These are phyloP conservation scores for Citrus inodora DNA, from an alignment of 345 rosid genomes.

Conservation along the genomic window DNA sequence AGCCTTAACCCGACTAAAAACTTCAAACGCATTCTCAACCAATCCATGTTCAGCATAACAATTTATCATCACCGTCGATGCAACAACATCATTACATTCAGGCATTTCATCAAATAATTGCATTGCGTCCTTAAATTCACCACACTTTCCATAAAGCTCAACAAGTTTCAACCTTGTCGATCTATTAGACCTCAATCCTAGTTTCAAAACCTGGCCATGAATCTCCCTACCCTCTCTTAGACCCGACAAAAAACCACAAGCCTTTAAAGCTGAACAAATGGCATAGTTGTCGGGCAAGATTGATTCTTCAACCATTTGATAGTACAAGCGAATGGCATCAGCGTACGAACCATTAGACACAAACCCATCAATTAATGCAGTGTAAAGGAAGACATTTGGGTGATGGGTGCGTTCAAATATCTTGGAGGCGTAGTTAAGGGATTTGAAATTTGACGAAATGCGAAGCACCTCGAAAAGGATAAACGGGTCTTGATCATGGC, in stretches of 20 bases:
- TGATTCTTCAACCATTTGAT: conserved; percentile 34
- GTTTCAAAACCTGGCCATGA: conserved; percentile 57
- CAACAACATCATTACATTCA: conserved; percentile 54
- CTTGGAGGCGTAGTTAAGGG: conserved; percentile 42
- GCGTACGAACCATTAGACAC: conserved; percentile 33
- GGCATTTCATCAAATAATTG: conserved; percentile 57
- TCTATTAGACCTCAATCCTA: conserved; percentile 45
- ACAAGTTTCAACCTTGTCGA: conserved; percentile 40
- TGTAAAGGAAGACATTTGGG: conserved; percentile 58
- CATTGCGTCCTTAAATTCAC: conserved; percentile 35
- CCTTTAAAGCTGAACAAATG: conserved; percentile 47
- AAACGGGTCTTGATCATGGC: conserved; percentile 45
- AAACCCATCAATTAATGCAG: conserved; percentile 56
- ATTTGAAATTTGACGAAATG: conserved; percentile 35
- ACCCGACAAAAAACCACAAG: conserved; percentile 30
- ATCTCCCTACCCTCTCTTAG: conserved; percentile 37
- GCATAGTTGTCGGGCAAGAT: conserved; percentile 50
- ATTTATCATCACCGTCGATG: conserved; percentile 41
- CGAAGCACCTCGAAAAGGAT: conserved; percentile 59
- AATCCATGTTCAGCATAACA: conserved; percentile 40
- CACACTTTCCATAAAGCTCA: conserved; percentile 45
- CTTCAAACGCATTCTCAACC: conserved; percentile 35
- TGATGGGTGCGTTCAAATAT: conserved; percentile 34
- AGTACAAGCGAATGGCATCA: conserved; percentile 44
- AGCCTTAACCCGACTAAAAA: conserved; percentile 33